phyloP scores from a whole-genome alignment of 345 rosid species.

The Sonneratia caseolaris region DNA sequence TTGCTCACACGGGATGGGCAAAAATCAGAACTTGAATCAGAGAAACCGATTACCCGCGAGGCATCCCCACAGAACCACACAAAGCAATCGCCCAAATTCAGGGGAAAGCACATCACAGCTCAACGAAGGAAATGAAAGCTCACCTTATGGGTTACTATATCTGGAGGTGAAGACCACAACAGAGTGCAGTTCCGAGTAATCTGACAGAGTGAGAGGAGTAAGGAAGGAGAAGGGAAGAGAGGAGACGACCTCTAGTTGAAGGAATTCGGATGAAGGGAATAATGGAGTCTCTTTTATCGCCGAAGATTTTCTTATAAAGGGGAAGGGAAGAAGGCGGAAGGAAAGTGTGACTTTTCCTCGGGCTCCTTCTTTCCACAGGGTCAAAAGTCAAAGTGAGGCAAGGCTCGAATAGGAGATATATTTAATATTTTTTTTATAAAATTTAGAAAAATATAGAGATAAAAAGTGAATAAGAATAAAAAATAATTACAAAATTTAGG shows the following conservation, averaged over 20 bases:
- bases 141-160: background rate
- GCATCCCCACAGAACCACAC: background rate
- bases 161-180: background rate
- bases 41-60: background rate
- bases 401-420: no score
- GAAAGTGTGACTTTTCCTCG: slow-evolving; percentile 60
- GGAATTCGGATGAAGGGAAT: slow-evolving; percentile 6
- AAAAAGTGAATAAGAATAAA: no score
- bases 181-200: background rate
- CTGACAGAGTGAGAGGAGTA: background rate
- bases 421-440: no score
- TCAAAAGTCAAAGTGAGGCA: slow-evolving; percentile 49
- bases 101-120: background rate
- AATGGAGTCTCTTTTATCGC: slow-evolving; percentile 12
- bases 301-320: background rate
- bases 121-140: background rate
- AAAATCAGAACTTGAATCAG: background rate
- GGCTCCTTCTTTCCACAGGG: slow-evolving; percentile 20
- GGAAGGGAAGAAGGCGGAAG: slow-evolving; percentile 40
- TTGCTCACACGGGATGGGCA: no score
- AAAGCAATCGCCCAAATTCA: background rate
- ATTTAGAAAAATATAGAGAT: no score
- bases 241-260: background rate
- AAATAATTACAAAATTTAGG: no score
- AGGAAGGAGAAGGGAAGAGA: background rate